A percentile compares a stretch with the other conserved stretches of the same genome.
phyloP scores from a whole-genome alignment of 768 basidiomycete genomes.

The Auriscalpium microsporum region DNA sequence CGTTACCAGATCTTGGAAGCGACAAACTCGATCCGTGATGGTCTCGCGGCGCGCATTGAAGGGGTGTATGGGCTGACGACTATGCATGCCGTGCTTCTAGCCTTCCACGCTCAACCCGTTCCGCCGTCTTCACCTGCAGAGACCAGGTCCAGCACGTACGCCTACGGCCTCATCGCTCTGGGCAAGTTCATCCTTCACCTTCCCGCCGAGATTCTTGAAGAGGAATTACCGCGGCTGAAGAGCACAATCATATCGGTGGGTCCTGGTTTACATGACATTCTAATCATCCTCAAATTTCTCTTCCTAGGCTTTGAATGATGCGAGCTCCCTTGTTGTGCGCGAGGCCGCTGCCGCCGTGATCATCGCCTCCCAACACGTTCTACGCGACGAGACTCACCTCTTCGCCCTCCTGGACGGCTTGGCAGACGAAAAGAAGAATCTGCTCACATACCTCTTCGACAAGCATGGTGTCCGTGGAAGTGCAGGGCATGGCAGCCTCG shows the following conservation, averaged over 20 bases:
- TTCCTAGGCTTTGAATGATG: slow-evolving; percentile 59
- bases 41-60: slow-evolving; percentile 60
- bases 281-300: not conserved
- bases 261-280: not conserved
- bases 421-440: slow-evolving; percentile 86
- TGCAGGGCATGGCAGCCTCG: slow-evolving; percentile 26
- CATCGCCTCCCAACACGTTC: slow-evolving; percentile 75
- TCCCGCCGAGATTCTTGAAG: slow-evolving; percentile 78
- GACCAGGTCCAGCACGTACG: slow-evolving; percentile 58
- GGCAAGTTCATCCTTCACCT: slow-evolving; percentile 77
- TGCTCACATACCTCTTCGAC: slow-evolving; percentile 83
- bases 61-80: slow-evolving; percentile 82
- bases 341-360: slow-evolving; percentile 78
- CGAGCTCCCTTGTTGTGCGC: slow-evolving; percentile 65
- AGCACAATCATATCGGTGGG: slow-evolving; percentile 61
- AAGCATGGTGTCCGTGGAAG: slow-evolving; percentile 68
- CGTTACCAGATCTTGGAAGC: slow-evolving; percentile 65
- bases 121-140: slow-evolving; percentile 37
- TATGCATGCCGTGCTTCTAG: slow-evolving; percentile 62
- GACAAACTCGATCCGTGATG: slow-evolving; percentile 73
- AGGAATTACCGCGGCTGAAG: slow-evolving; percentile 74
- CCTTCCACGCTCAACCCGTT: slow-evolving; percentile 49
- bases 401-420: slow-evolving; percentile 75
- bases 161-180: slow-evolving; percentile 76
- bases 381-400: slow-evolving; percentile 76